Percentiles rank a stretch among this genome's conserved stretches.
phyloP scores from a whole-genome alignment of 805 yeast genomes.

The Lachancea nothofagi region DNA sequence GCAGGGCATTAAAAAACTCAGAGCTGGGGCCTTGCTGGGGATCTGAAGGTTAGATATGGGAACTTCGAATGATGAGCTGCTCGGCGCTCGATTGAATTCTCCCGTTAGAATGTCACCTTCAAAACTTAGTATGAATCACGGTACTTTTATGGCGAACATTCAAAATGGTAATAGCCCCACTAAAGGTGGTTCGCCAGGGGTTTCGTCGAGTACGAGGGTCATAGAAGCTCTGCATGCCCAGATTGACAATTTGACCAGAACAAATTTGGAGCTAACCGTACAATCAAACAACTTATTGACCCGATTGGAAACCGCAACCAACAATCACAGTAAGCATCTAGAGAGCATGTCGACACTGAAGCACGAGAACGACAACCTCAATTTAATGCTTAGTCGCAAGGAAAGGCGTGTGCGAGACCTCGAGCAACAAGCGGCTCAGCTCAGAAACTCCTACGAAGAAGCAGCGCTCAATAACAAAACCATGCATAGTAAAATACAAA shows the following conservation, averaged over 20 bases:
- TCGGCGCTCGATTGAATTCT: slow-evolving; percentile 1
- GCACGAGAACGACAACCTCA: slow-evolving; percentile 73
- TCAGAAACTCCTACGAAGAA: slow-evolving; percentile 12
- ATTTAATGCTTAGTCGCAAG: slow-evolving; percentile 61
- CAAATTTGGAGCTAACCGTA: slow-evolving; percentile 34
- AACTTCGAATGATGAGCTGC: not conserved
- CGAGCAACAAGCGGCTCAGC: slow-evolving; percentile 39
- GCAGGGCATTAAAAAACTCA: not conserved
- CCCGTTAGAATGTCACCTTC: slow-evolving; percentile 18
- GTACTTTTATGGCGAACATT: slow-evolving; percentile 25
- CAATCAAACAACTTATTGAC: slow-evolving; percentile 47
- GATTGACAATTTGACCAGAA: slow-evolving; percentile 48
- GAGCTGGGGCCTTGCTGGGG: not conserved
- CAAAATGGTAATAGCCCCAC: slow-evolving; percentile 20
- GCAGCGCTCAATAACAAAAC: slow-evolving; percentile 5
- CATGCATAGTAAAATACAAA: slow-evolving; percentile 5
- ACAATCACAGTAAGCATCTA: slow-evolving; percentile 43
- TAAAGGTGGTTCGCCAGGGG: slow-evolving; percentile 6
- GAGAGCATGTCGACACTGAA: slow-evolving; percentile 54
- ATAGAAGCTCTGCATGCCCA: slow-evolving; percentile 41
- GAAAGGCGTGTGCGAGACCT: slow-evolving; percentile 63
- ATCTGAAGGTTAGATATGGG: not conserved
- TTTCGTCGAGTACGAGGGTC: slow-evolving; percentile 30
- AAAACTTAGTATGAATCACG: slow-evolving; percentile 24
- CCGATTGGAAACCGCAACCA: slow-evolving; percentile 42